Conservation (phyloP, 2,329 filamentous ascomycete genomes). For the Clonostachys rosea region DNA sequence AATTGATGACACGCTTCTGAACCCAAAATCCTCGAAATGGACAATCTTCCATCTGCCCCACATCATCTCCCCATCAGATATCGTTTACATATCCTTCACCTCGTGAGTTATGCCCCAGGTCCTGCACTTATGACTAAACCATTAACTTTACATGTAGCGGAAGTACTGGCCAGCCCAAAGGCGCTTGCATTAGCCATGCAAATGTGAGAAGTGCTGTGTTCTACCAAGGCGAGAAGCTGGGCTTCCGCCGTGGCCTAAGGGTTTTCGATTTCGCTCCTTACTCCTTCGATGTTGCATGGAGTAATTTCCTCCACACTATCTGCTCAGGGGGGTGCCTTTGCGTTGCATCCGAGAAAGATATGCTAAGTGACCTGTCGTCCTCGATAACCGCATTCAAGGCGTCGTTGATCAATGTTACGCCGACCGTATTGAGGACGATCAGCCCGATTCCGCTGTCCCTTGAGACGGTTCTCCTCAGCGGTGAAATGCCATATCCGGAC, state of each 20-base stretch:
- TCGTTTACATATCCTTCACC: constrained; percentile 13
- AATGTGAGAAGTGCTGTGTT: constrained; percentile 3
- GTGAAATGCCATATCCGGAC: background rate
- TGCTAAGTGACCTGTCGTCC: constrained; percentile 37
- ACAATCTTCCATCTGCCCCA: no score
- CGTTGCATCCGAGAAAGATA: constrained; percentile 45
- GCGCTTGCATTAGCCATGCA: constrained; percentile 9
- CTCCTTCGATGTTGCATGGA: constrained; percentile 10
- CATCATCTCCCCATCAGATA: background rate
- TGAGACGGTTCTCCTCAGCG: no score
- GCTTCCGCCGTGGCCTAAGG: constrained; percentile 5
- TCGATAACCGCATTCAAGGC: constrained; percentile 34
- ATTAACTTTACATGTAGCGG: constrained; percentile 1
- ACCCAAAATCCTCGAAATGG: no score
- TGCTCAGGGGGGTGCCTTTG: constrained; percentile 38
- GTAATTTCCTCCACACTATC: constrained; percentile 6
- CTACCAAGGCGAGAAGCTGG: background rate
- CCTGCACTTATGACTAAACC: no score
- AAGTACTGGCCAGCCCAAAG: constrained; percentile 14
- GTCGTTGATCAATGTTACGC: constrained; percentile 24
- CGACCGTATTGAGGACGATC: constrained; percentile 22
- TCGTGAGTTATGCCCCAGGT: no score
- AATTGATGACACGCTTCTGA: no score
- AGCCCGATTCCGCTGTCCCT: no score
- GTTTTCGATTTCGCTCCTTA: constrained; percentile 11